Conservation (phyloP, 352 stramenopile genomes). For the Peronospora destructor region DNA sequence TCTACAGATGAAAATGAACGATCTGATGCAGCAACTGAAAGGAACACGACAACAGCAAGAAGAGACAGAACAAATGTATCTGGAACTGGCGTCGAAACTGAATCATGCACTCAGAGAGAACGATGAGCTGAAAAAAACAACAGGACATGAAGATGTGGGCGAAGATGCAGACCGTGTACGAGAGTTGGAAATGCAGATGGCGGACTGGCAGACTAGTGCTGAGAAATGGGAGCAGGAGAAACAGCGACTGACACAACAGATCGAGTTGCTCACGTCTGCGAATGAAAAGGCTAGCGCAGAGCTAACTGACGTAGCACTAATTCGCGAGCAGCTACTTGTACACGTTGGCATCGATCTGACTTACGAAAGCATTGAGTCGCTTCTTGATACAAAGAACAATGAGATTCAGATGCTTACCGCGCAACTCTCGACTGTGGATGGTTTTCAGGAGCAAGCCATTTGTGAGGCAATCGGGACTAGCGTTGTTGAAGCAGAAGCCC, state of each 20-base stretch:
- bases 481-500: slow-evolving; percentile 15
- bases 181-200: slow-evolving; percentile 12
- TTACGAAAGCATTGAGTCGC: slow-evolving; percentile 39
- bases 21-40: slow-evolving; percentile 40
- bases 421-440: slow-evolving; percentile 19
- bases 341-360: slow-evolving; percentile 34
- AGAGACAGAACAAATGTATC: slow-evolving; percentile 49
- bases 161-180: neutral
- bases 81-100: slow-evolving; percentile 49
- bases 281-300: slow-evolving; percentile 20
- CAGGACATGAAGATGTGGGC: neutral
- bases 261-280: slow-evolving; percentile 20
- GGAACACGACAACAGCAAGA: slow-evolving; percentile 47
- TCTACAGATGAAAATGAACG: slow-evolving; percentile 31
- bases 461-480: slow-evolving; percentile 16
- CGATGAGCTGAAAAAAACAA: slow-evolving; percentile 22
- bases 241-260: slow-evolving; percentile 19
- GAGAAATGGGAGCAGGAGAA: slow-evolving; percentile 20
- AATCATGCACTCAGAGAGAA: slow-evolving; percentile 45
- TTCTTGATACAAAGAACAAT: slow-evolving; percentile 43
- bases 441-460: slow-evolving; percentile 16
- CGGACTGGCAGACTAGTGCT: slow-evolving; percentile 6
- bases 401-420: slow-evolving; percentile 39
- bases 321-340: slow-evolving; percentile 38
- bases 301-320: slow-evolving; percentile 29